phyloP scores from a whole-genome alignment of 257 asterid species.

The Solanum microdontum region DNA sequence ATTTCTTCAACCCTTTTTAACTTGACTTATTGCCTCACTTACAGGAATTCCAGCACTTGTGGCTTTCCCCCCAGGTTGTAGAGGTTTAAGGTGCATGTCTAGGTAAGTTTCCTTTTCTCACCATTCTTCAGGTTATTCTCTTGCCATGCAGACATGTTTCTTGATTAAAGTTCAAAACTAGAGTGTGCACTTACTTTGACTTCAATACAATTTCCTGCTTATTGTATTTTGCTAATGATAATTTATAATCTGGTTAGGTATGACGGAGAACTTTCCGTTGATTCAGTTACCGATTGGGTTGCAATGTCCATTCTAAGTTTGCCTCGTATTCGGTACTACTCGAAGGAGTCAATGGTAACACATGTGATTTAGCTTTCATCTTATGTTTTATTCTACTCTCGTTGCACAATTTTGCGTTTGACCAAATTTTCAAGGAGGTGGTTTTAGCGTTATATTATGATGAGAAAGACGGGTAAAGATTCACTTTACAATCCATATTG shows the following conservation, averaged over 20 bases:
- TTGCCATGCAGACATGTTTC: background rate
- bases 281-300: constrained; percentile 80
- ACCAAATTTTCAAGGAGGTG: background rate
- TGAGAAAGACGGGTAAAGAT: background rate
- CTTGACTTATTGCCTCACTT: background rate
- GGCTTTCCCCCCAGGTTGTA: constrained; percentile 92
- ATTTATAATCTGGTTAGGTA: constrained; percentile 40
- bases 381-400: background rate
- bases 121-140: background rate
- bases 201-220: background rate
- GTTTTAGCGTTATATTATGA: background rate
- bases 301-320: constrained; percentile 57
- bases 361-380: background rate
- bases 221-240: background rate
- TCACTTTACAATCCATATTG: background rate
- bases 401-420: background rate
- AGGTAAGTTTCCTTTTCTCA: constrained; percentile 35
- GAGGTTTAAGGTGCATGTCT: constrained; percentile 51
- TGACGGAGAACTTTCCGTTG: constrained; percentile 70
- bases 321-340: constrained; percentile 76
- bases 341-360: constrained; percentile 85
- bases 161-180: background rate
- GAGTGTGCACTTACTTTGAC: background rate
- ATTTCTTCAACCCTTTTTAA: background rate
- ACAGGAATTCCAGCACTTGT: constrained; percentile 79